phyloP scores from a whole-genome alignment of 2,329 filamentous ascomycete species.

The Arthrinium puccinioides region DNA sequence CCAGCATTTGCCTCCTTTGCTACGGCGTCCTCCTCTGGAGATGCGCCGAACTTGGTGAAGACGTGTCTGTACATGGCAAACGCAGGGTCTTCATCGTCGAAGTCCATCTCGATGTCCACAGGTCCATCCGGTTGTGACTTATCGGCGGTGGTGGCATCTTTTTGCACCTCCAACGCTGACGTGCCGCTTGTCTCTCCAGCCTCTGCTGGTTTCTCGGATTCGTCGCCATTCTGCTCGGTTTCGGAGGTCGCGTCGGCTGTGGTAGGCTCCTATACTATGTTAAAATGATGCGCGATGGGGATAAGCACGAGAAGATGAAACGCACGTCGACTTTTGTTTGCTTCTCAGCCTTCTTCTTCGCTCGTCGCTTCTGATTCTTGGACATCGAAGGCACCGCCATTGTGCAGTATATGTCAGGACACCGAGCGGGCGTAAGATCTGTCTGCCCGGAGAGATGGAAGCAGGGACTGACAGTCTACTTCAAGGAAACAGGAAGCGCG shows the following conservation, averaged over 20 bases:
- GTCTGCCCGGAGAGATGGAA: conserved; percentile 5
- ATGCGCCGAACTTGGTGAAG: conserved; percentile 69
- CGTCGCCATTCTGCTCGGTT: conserved; percentile 23
- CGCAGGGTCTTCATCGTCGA: conserved; percentile 64
- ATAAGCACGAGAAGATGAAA: background rate
- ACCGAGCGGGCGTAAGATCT: conserved; percentile 5
- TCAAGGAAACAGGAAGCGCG: background rate
- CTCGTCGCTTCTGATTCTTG: conserved; percentile 89
- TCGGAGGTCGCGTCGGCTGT: conserved; percentile 22
- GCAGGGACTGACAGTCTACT: background rate
- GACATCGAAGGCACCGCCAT: conserved; percentile 69
- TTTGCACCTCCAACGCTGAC: conserved; percentile 35
- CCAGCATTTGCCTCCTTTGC: conserved; percentile 58
- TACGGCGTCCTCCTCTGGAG: conserved; percentile 53
- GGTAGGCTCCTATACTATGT: conserved; percentile 9
- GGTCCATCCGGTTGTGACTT: conserved; percentile 37
- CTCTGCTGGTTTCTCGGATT: conserved; percentile 14
- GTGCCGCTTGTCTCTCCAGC: conserved; percentile 18
- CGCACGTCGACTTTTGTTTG: conserved; percentile 51
- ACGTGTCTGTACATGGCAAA: conserved; percentile 80
- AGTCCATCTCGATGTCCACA: conserved; percentile 32
- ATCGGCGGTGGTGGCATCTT: conserved; percentile 25
- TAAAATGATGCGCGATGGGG: conserved; percentile 3
- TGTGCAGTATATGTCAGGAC: conserved; percentile 18
- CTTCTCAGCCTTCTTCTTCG: conserved; percentile 92